Base-by-base conservation (phyloP, 345 rosid species). In the Mangifera indica region DNA sequence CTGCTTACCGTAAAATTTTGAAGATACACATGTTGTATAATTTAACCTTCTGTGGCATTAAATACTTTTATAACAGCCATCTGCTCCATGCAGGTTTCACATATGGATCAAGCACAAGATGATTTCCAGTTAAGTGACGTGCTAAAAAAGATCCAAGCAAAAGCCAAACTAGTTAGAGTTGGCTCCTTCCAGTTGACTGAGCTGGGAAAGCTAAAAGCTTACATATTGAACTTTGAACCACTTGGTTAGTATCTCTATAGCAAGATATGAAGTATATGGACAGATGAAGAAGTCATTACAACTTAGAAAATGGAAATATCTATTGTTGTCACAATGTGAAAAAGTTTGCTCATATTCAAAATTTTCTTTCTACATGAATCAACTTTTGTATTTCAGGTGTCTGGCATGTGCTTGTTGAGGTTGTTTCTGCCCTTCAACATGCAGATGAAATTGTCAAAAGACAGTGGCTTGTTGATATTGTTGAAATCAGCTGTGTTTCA, bases 401-500 rank as follows among this genome's bases (percentile, higher is more conserved):
- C 17, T 94, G 98, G 98, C 79, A 85, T 65, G 87, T 82, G 64
- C 88, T 83, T 37, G 65, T 83, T 72, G 97, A 90, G 83, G 82
- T 91, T 63, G 88, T 84, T 54, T 93, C 86, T 58, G 88, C 96
- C 71, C 77, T 91, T 79, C 85, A 87, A 75, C 74, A 45, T 48
- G 82, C 89, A 4, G 98, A 88, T 54, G 91, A 87, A 79, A 85
- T 81, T 80, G 80, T 83, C 67, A 91, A 83, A 83, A 87, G 92
- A 71, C 94, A 91, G 71, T 94, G 97, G 97, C 92, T 91, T 63
- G 64, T 87, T 70, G 97, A 91, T 79, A 91, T 92, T 0, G 79
- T 81, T 17, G 97, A 91, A 81, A 91, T 91, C 72, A 88, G 98
- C 81, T 94, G 97, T 14, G 83, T 88, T 67, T 86, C 98, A 56